Percentiles rank a stretch among this genome's conserved stretches.
phyloP scores from a whole-genome alignment of 306 rosid genomes.

The Vachellia pachyceras region DNA sequence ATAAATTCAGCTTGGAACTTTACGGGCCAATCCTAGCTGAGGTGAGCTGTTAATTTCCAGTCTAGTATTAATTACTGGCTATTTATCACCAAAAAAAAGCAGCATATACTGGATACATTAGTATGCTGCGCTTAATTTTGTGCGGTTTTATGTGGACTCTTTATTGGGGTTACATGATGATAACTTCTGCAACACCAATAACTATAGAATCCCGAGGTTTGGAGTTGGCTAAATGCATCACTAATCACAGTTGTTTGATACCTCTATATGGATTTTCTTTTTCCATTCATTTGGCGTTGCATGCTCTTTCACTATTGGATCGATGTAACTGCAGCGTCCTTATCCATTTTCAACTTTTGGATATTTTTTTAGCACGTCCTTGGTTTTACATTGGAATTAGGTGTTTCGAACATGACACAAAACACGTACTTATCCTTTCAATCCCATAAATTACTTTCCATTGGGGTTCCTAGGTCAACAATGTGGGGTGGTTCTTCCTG shows the following conservation, averaged over 20 bases:
- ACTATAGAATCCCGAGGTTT: neutral
- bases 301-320: slow-evolving; percentile 5
- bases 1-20: slow-evolving; percentile 70
- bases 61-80: neutral
- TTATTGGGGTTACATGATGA: slow-evolving; percentile 4
- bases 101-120: neutral
- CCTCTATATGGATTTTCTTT: neutral
- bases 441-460: slow-evolving; percentile 18
- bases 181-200: neutral
- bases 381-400: neutral
- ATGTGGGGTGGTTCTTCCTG: neutral
- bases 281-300: neutral
- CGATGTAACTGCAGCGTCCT: slow-evolving; percentile 14
- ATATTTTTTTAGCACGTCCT: neutral
- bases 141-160: neutral
- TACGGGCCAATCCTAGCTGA: slow-evolving; percentile 65
- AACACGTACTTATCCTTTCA: neutral
- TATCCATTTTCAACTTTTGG: slow-evolving; percentile 14
- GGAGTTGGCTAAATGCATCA: neutral
- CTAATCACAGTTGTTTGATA: neutral
- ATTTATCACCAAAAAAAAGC: neutral
- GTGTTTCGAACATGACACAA: neutral
- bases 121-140: neutral
- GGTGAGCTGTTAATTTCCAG: slow-evolving; percentile 48
- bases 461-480: neutral